Percentiles rank a stretch among this genome's conserved stretches.
These are phyloP conservation scores for Akanthomyces dipterigenus DNA, from an alignment of 2,329 filamentous ascomycete species.

Conservation along the genomic window DNA sequence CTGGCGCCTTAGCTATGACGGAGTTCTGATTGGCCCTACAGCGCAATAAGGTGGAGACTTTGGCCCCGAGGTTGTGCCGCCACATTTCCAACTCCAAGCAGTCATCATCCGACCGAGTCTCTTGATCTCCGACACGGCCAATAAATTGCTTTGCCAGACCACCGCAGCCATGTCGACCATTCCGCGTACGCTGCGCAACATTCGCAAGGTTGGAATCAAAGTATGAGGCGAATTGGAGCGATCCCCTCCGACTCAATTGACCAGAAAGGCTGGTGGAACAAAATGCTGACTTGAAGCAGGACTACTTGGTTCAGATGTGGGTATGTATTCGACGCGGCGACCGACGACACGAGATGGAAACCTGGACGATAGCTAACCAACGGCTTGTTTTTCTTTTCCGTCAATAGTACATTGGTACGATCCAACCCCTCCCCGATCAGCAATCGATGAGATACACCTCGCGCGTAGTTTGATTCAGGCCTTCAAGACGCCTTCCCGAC, in stretches of 20 bases:
- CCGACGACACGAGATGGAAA: slow-evolving; percentile 10
- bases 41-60: neutral
- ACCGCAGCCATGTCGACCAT: slow-evolving; percentile 77
- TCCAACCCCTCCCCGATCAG: neutral
- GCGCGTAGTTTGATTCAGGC: neutral
- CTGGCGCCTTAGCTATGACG: neutral
- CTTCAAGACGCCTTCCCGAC: neutral
- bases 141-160: slow-evolving; percentile 21
- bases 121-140: slow-evolving; percentile 11
- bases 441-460: neutral
- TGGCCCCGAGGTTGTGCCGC: slow-evolving; percentile 26
- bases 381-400: neutral
- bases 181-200: slow-evolving; percentile 75
- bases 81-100: slow-evolving; percentile 18
- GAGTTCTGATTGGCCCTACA: neutral
- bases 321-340: slow-evolving; percentile 49
- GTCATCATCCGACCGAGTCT: slow-evolving; percentile 11
- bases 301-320: slow-evolving; percentile 88
- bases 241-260: neutral
- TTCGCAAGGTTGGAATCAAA: slow-evolving; percentile 84
- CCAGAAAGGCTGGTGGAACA: neutral
- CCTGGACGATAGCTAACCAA: neutral
- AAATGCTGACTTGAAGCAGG: slow-evolving; percentile 42
- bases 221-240: slow-evolving; percentile 36
- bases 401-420: slow-evolving; percentile 50